Base-by-base conservation (phyloP, 768 basidiomycete species). In the Boletus rubroflammeus region DNA sequence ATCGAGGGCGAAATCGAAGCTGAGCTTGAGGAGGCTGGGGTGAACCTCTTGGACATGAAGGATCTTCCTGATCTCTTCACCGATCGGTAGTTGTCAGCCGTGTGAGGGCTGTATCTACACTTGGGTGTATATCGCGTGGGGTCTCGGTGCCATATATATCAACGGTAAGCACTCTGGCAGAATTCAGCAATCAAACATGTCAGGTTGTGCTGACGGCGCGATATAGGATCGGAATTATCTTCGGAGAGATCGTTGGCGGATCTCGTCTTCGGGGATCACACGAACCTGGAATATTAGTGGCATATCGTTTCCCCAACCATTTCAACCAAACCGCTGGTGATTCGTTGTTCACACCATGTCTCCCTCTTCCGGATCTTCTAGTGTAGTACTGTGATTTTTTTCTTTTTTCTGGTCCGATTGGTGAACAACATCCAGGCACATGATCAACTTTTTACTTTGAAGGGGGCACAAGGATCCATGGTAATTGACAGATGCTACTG, bases 1-100 rank as follows among this genome's bases (percentile, higher is more conserved):
- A 78, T 88, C 29, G 80, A 82, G 73, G 68, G 64, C 11, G 82
- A 86, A 60, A 78, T 86, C 29, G 85, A 88, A 71, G 77, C 69
- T 2, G 82, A 86, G 72, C 67, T 88, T 25, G 84, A 86, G 68
- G 84, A 86, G 62, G 83, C 83, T 13, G 86, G 86, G 3, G 86
- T 83, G 19, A 71, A 75, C 62, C 34, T 88, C 44, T 66, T 88
- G 56, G 84, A 85, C 13, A 86, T 88, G 85, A 78, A 78, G 66
- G 82, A 86, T 66, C 64, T 86, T 7, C 74, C 74, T 6, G 76
- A 75, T 25, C 74, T 88, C 48, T 88, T 87, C 60, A 76, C 76
- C 50, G 76, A 81, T 63, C 78, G 82, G 58, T 85, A 65, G 60
- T n/a, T 14, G 31, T n/a, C 32, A 6, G 41, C 32, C 9, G 14